A percentile compares a stretch with the other conserved stretches of the same genome.
Conservation (phyloP, 805 yeast species). For the Jamesozyma hellenica region DNA sequence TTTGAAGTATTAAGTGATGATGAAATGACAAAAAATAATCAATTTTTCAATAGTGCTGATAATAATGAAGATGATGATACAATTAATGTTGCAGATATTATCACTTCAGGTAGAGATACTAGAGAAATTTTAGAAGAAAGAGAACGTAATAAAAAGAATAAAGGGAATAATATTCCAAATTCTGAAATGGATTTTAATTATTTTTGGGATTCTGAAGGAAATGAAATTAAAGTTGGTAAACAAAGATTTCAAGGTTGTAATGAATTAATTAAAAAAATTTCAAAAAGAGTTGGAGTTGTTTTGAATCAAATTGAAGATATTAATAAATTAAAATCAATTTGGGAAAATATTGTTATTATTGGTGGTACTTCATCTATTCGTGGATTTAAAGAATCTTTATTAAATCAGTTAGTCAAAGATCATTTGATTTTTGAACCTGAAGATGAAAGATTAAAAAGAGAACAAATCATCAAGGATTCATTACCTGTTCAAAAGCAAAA, state of each 20-base stretch:
- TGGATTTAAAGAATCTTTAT: slow-evolving; percentile 66
- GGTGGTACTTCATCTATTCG: slow-evolving; percentile 70
- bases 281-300: slow-evolving; percentile 43
- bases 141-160: slow-evolving; percentile 38
- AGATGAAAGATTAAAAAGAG: slow-evolving; percentile 20
- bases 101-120: slow-evolving; percentile 59
- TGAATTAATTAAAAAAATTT: slow-evolving; percentile 44
- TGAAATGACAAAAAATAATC: slow-evolving; percentile 50
- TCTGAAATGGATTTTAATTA: slow-evolving; percentile 62
- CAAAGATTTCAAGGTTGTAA: slow-evolving; percentile 80
- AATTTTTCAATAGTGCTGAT: slow-evolving; percentile 31
- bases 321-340: slow-evolving; percentile 66
- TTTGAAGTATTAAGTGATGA: slow-evolving; percentile 72
- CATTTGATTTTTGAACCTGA: slow-evolving; percentile 37
- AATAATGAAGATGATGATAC: slow-evolving; percentile 55
- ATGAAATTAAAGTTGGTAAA: slow-evolving; percentile 62
- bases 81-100: slow-evolving; percentile 82
- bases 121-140: slow-evolving; percentile 60
- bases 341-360: slow-evolving; percentile 68
- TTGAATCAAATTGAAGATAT: slow-evolving; percentile 54
- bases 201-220: slow-evolving; percentile 53
- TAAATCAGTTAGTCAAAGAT: slow-evolving; percentile 47
- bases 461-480: slow-evolving; percentile 25
- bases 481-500: slow-evolving; percentile 24
- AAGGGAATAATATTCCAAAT: slow-evolving; percentile 37